A percentile compares a stretch with the other conserved stretches of the same genome.
Conservation (phyloP, 108 stramenopile genomes). For the Pseudonitzschia multiseries region DNA sequence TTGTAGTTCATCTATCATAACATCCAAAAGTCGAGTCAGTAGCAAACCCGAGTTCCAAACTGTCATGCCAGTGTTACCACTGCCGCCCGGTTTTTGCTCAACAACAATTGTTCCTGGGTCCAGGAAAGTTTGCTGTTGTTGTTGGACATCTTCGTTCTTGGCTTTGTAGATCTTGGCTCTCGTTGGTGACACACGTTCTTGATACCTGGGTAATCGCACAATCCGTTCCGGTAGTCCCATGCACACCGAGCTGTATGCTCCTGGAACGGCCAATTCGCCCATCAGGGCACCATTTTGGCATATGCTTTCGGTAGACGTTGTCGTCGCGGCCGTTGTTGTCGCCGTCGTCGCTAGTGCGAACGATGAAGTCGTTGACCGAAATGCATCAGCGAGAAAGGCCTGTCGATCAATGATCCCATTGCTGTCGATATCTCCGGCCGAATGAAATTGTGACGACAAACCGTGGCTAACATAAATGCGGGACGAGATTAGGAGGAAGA, state of each 20-base stretch:
- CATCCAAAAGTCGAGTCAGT: conserved; percentile 55
- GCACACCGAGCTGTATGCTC: conserved; percentile 68
- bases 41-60: conserved; percentile 77
- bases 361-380: neutral
- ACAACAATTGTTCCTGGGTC: conserved; percentile 16
- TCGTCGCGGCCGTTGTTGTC: neutral
- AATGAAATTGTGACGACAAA: neutral
- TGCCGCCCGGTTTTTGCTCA: conserved; percentile 34
- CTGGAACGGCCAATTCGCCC: conserved; percentile 56
- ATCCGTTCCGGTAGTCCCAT: conserved; percentile 47
- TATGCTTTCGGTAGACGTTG: neutral
- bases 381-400: neutral
- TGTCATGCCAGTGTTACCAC: conserved; percentile 51
- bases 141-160: too few species aligned
- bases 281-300: conserved; percentile 39
- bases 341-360: neutral
- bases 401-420: conserved; percentile 14
- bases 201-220: conserved; percentile 30
- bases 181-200: neutral
- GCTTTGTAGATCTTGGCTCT: neutral
- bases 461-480: neutral
- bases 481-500: neutral
- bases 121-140: too few species aligned
- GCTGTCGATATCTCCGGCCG: neutral
- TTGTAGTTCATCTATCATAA: conserved; percentile 10